These are phyloP conservation scores for Tephrocybe sp. DNA, from an alignment of 768 basidiomycete genomes.

Conservation along the genomic window DNA sequence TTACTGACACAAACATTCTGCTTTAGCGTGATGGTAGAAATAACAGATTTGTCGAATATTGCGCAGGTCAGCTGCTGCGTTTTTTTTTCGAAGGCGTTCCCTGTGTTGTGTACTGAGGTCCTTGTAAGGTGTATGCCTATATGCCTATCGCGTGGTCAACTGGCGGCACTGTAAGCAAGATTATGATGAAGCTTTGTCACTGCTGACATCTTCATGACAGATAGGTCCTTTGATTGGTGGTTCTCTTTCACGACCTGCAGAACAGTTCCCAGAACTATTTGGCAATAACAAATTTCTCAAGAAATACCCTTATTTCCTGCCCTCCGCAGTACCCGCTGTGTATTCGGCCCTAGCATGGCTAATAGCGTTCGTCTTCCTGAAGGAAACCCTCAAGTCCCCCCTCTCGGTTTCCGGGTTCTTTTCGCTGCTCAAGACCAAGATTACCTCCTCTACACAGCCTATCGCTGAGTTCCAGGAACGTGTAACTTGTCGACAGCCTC, in stretches of 20 bases:
- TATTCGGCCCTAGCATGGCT: slow-evolving; percentile 46
- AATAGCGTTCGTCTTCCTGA: slow-evolving; percentile 40
- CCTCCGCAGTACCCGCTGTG: slow-evolving; percentile 50
- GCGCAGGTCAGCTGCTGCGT: too few species aligned
- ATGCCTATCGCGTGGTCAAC: slow-evolving; percentile 37
- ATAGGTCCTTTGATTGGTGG: slow-evolving; percentile 50
- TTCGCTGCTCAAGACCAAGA: slow-evolving; percentile 2
- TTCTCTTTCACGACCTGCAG: slow-evolving; percentile 40
- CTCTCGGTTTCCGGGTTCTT: background rate
- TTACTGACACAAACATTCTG: too few species aligned
- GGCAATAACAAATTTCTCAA: slow-evolving; percentile 34
- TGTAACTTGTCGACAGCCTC: background rate
- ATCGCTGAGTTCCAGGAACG: slow-evolving; percentile 17
- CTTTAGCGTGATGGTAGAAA: too few species aligned
- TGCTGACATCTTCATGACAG: background rate
- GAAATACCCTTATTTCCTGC: slow-evolving; percentile 53
- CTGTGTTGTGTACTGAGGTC: too few species aligned
- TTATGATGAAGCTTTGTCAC: background rate
- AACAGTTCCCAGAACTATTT: slow-evolving; percentile 44
- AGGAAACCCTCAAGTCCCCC: slow-evolving; percentile 32
- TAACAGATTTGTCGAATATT: too few species aligned
- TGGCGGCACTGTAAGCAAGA: slow-evolving; percentile 14
- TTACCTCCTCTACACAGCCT: background rate
- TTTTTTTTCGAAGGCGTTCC: too few species aligned
- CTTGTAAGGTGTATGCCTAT: slow-evolving; percentile 39